These are phyloP conservation scores for Starmerella potacharoeniae DNA, from an alignment of 805 yeast genomes.

Conservation along the genomic window DNA sequence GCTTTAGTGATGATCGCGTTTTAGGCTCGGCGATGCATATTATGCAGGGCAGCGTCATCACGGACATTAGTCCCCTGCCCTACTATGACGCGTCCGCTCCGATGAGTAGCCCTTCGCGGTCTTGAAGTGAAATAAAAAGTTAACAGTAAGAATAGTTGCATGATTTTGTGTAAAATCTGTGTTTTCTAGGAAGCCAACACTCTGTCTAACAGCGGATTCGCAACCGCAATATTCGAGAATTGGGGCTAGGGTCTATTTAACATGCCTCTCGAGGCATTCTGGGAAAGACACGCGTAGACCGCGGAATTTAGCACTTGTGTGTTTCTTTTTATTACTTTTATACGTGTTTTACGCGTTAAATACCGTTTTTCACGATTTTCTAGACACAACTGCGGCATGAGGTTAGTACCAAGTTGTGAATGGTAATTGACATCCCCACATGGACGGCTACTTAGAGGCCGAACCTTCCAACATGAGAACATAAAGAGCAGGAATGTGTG, in stretches of 20 bases:
- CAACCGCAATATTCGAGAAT: not conserved
- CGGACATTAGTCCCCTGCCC: not conserved
- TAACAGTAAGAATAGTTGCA: no score
- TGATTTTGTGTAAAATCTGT: no score
- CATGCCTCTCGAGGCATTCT: not conserved
- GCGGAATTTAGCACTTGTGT: not conserved
- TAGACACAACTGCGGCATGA: not conserved
- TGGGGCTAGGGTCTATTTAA: not conserved
- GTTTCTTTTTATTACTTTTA: not conserved
- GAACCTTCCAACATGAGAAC: no score
- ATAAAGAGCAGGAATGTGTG: no score
- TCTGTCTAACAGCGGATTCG: not conserved
- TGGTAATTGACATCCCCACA: conserved; percentile 1
- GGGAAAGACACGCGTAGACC: not conserved
- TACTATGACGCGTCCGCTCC: not conserved
- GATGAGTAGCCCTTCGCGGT: not conserved
- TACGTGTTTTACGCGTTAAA: not conserved
- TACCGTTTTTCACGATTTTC: not conserved
- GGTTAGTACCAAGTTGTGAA: not conserved
- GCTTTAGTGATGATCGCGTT: conserved; percentile 5
- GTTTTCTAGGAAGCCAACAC: not conserved
- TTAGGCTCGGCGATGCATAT: not conserved
- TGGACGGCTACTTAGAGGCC: no score
- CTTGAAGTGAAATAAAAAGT: not conserved
- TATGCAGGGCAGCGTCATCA: not conserved